Evolutionary conservation across 2,329 filamentous ascomycete genomes (phyloP).

Genomic region (Phoma sp.): DNA sequence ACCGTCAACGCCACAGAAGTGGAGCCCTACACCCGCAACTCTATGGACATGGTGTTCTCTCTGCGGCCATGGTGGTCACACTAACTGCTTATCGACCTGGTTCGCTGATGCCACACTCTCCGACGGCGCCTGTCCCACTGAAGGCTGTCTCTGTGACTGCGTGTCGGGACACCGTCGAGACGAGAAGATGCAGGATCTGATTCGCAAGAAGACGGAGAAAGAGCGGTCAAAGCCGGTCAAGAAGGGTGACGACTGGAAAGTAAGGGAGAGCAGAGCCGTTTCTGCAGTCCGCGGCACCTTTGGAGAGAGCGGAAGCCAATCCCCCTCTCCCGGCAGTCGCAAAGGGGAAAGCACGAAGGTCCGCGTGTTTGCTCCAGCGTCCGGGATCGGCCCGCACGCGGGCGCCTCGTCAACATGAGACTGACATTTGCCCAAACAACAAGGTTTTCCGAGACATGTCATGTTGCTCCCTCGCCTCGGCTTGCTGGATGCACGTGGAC

Average conservation of each 20-base stretch:
- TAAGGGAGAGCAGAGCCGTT: constrained; percentile 53
- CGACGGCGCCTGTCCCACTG: constrained; percentile 64
- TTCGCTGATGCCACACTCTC: constrained; percentile 54
- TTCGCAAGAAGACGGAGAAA: constrained; percentile 42
- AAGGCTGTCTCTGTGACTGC: constrained; percentile 67
- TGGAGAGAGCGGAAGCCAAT: constrained; percentile 23
- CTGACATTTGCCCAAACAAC: constrained; percentile 11
- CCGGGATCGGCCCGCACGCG: constrained; percentile 18
- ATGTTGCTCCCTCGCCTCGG: background rate
- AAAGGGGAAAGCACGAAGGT: constrained; percentile 40
- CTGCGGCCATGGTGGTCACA: constrained; percentile 67
- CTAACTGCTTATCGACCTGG: constrained; percentile 64
- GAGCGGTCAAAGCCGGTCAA: constrained; percentile 44
- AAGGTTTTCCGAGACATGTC: no score
- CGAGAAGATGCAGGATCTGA: constrained; percentile 38
- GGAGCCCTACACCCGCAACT: constrained; percentile 35
- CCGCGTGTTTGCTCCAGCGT: constrained; percentile 33
- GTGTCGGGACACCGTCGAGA: constrained; percentile 54
- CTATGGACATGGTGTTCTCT: constrained; percentile 65
- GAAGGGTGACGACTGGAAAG: constrained; percentile 52
- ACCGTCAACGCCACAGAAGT: constrained; percentile 31
- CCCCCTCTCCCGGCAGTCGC: constrained; percentile 17
- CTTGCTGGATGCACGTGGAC: background rate
- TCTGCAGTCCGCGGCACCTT: constrained; percentile 46
- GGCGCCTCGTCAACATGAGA: background rate